Base-by-base conservation (phyloP, 169 alveolate species). In the Plasmodium sp. region DNA sequence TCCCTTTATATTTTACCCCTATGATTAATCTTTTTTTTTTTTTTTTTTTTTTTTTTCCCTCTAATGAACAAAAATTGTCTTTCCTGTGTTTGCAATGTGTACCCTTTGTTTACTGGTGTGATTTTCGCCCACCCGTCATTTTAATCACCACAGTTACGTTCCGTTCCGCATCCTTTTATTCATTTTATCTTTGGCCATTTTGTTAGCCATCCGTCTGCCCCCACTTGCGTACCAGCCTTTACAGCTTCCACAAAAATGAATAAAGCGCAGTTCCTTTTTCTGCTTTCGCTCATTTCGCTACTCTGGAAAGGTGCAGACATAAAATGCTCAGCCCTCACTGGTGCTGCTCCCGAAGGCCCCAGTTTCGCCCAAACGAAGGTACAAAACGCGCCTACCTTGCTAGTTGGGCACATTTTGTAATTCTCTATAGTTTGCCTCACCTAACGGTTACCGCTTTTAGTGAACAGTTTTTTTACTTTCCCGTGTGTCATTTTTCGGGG, bases 301-400 rank as follows among this genome's bases (percentile, higher is more conserved):
- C 1, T 85, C 27, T 39, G 34, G 31, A 39, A 48, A 51, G 56
- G 54, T 48, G 62, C 51, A 51, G 84, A 51, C 36, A 74, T 51
- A 74, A 74, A 74, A 85, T 74, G 80, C 41, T 62, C 74, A 48
- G 43, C 39, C 27, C 58, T 22, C 18, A 75, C 34, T 41, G 83
- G 71, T 31, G 41, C 58, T 18, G 22, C 36, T 36, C 18, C 81
- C 71, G 54, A 67, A 71, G 51, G 77, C 10, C 22, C 83, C 31
- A 84, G 74, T 36, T 71, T 84, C n/a, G 16, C 83, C 14, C 92
- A 84, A 84, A 18, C 92, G 18, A 84, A 43, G 51, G 92, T 84
- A 84, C 39, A 82, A 71, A 39, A 39, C 12, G 16, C 36, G 22
- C 12, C 18, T 62, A 18, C 36, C 16, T 62, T 62, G 48, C 75